Evolutionary conservation across 2,329 filamentous ascomycete genomes (phyloP).

Genomic region (Curvularia spicifera): DNA sequence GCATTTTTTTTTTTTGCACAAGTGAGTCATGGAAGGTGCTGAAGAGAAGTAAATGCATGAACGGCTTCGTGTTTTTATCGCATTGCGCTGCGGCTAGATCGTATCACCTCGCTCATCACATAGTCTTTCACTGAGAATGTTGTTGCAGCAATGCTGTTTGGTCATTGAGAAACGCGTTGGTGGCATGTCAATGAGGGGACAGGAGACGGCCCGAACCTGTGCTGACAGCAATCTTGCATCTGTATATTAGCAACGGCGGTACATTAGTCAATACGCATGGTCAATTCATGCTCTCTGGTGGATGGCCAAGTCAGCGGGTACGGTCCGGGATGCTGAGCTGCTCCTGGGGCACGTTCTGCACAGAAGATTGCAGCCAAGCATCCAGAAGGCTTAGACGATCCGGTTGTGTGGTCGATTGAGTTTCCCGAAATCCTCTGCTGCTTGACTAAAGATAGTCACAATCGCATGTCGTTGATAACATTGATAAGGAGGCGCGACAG

Average conservation of each 20-base stretch:
- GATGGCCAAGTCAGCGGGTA: slow-evolving; percentile 14
- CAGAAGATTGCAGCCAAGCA: not conserved
- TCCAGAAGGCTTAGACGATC: not conserved
- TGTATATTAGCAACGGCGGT: slow-evolving; percentile 1
- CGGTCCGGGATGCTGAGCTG: slow-evolving; percentile 5
- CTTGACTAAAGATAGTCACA: not conserved
- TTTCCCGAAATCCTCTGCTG: not conserved
- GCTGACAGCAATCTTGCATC: not conserved
- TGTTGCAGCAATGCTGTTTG: not conserved
- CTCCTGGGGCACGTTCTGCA: not conserved
- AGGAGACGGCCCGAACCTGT: slow-evolving; percentile 10
- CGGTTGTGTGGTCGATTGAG: not conserved
- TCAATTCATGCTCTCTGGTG: slow-evolving; percentile 3
- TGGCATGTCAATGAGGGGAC: slow-evolving; percentile 2
- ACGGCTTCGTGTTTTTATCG: not conserved
- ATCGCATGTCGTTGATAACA: slow-evolving; percentile 9
- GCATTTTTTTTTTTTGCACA: not conserved
- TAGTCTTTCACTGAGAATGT: not conserved
- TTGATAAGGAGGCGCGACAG: not conserved
- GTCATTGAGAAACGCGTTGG: not conserved
- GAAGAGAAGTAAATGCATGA: slow-evolving; percentile 6
- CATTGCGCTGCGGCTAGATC: not conserved
- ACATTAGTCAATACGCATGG: not conserved
- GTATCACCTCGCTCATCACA: not conserved
- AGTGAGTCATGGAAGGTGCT: not conserved